Evolutionary conservation across 2,329 filamentous ascomycete genomes (phyloP).

Genomic region (Paraphaeosphaeria minitans): DNA sequence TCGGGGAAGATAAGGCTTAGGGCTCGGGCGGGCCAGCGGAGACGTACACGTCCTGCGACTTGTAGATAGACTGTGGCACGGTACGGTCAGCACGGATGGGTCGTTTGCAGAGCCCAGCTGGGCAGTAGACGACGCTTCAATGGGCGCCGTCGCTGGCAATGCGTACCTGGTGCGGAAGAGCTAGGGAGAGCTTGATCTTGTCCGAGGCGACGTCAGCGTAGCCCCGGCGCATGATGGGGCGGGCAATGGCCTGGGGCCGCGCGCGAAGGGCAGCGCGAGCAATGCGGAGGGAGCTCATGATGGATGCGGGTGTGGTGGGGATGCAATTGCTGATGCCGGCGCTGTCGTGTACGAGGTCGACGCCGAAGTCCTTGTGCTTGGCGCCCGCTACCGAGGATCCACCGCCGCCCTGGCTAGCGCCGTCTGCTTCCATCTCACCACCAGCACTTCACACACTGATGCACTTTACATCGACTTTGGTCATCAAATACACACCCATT

Average conservation of each 20-base stretch:
- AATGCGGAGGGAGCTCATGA: slow-evolving; percentile 94
- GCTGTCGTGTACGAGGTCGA: slow-evolving; percentile 31
- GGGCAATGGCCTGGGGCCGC: slow-evolving; percentile 74
- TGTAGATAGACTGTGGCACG: slow-evolving; percentile 66
- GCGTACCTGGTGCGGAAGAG: slow-evolving; percentile 97
- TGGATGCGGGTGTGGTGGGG: slow-evolving; percentile 42
- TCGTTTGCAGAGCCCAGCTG: background rate
- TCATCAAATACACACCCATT: too few relatives aligned
- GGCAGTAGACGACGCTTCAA: background rate
- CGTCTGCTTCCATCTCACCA: background rate
- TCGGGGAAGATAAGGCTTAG: slow-evolving; percentile 24
- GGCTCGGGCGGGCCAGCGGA: slow-evolving; percentile 34
- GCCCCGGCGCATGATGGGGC: slow-evolving; percentile 80
- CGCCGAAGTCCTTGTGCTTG: slow-evolving; percentile 31
- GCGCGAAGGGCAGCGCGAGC: slow-evolving; percentile 87
- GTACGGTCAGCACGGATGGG: slow-evolving; percentile 29
- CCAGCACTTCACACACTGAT: background rate
- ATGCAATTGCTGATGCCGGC: slow-evolving; percentile 46
- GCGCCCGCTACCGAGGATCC: slow-evolving; percentile 10
- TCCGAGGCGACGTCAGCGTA: slow-evolving; percentile 70
- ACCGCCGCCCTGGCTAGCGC: slow-evolving; percentile 11
- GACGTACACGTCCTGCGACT: slow-evolving; percentile 72
- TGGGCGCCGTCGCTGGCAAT: slow-evolving; percentile 16
- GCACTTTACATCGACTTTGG: too few relatives aligned
- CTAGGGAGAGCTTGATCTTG: slow-evolving; percentile 94